Evolutionary conservation across 371 early-diverging fungal genomes (phyloP).

Genomic region (Rhizopus sp.): DNA sequence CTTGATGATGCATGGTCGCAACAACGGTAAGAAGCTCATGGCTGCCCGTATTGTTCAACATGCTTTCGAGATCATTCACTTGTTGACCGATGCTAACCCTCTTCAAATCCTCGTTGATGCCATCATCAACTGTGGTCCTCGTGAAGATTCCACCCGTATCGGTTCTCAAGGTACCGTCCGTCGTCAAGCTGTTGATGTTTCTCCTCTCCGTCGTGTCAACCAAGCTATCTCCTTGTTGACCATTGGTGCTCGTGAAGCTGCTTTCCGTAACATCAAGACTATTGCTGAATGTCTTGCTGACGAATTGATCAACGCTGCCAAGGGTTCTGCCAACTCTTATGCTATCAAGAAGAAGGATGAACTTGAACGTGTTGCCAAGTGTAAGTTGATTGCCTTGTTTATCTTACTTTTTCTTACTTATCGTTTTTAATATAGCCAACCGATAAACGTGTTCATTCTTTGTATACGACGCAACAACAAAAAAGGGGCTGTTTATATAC

Average conservation of each 20-base stretch:
- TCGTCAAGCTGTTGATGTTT: slow-evolving; percentile 99
- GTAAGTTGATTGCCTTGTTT: slow-evolving; percentile 11
- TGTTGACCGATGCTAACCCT: slow-evolving; percentile 97
- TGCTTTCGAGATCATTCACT: slow-evolving; percentile 98
- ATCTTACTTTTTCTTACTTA: background rate
- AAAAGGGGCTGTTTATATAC: background rate
- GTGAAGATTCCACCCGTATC: slow-evolving; percentile 99
- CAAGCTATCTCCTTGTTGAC: slow-evolving; percentile 93
- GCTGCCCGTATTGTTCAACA: slow-evolving; percentile 97
- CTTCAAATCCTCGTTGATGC: slow-evolving; percentile 98
- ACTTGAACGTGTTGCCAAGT: slow-evolving; percentile 70
- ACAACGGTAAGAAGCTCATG: slow-evolving; percentile 99
- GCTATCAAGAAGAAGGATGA: slow-evolving; percentile 99
- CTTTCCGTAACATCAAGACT: slow-evolving; percentile 76
- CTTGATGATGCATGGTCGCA: slow-evolving; percentile 99
- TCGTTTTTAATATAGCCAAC: slow-evolving; percentile 19
- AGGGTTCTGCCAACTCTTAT: slow-evolving; percentile 96
- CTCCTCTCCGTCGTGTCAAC: slow-evolving; percentile 97
- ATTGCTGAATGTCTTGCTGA: slow-evolving; percentile 99
- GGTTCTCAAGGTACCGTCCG: slow-evolving; percentile 98
- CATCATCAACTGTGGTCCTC: slow-evolving; percentile 98
- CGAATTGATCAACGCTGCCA: slow-evolving; percentile 98
- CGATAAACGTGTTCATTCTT: slow-evolving; percentile 16
- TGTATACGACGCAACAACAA: background rate
- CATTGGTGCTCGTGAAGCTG: slow-evolving; percentile 68